phyloP scores from a whole-genome alignment of 495 filamentous ascomycete species.

The Monascus purpureus region DNA sequence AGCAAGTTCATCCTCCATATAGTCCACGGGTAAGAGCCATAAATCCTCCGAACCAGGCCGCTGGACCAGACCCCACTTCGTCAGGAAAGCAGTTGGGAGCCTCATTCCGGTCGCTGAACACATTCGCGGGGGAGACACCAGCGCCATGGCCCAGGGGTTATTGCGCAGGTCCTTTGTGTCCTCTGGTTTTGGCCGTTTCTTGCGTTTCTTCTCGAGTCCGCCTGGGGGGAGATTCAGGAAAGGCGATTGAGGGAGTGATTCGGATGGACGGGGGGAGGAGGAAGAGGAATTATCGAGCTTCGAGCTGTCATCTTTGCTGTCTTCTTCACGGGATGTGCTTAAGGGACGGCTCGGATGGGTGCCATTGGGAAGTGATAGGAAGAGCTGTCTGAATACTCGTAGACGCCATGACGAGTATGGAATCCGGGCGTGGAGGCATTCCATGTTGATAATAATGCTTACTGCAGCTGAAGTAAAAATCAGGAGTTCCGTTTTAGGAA shows the following conservation, averaged over 20 bases:
- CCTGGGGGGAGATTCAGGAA: constrained; percentile 12
- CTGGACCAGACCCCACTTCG: constrained; percentile 41
- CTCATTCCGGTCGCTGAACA: constrained; percentile 42
- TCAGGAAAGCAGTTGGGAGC: constrained; percentile 51
- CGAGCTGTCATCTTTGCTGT: background rate
- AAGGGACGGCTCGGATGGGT: background rate
- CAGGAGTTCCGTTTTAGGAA: no score
- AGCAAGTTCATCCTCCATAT: constrained; percentile 21
- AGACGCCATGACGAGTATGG: constrained; percentile 25
- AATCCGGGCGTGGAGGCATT: constrained; percentile 10
- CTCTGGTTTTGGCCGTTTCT: constrained; percentile 25
- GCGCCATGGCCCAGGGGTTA: constrained; percentile 37
- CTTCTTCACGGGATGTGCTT: background rate
- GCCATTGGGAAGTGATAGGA: background rate
- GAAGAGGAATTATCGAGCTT: background rate
- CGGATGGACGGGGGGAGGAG: constrained; percentile 13
- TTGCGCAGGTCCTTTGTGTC: constrained; percentile 18
- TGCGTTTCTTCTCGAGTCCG: constrained; percentile 9
- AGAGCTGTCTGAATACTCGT: constrained; percentile 13
- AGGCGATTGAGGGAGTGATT: constrained; percentile 28
- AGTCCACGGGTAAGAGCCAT: constrained; percentile 44
- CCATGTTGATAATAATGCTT: constrained; percentile 18
- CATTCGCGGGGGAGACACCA: constrained; percentile 50
- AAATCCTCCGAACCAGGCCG: constrained; percentile 40
- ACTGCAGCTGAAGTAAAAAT: no score